Evolutionary conservation across 2,329 filamentous ascomycete species (phyloP).

Genomic region (Alternaria consortialis): DNA sequence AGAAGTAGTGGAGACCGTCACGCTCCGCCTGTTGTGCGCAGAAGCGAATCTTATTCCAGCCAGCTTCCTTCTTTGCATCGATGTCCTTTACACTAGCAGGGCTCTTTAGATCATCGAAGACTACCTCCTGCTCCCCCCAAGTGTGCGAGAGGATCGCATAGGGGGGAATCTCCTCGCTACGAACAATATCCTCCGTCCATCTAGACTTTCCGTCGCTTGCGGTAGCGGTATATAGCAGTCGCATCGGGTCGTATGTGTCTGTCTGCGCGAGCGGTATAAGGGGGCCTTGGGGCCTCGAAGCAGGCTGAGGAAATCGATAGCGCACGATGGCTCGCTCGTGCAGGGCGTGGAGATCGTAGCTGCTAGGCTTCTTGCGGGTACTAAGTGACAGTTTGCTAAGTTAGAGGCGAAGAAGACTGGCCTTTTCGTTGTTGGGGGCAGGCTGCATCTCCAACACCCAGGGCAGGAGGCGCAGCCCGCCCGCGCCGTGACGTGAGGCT

Average conservation of each 20-base stretch:
- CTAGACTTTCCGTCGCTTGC: conserved; percentile 18
- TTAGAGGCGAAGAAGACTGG: conserved; percentile 11
- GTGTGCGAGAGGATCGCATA: conserved; percentile 16
- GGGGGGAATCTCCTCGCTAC: conserved; percentile 3
- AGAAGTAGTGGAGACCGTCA: conserved; percentile 20
- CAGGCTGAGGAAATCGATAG: conserved; percentile 17
- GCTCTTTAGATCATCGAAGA: neutral
- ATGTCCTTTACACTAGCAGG: neutral
- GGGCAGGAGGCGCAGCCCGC: conserved; percentile 20
- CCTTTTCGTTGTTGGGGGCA: conserved; percentile 10
- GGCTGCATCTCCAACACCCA: conserved; percentile 13
- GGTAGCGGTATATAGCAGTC: conserved; percentile 20
- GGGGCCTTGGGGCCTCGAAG: conserved; percentile 9
- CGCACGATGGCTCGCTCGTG: conserved; percentile 11
- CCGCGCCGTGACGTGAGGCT: conserved; percentile 19
- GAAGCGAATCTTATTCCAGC: conserved; percentile 26
- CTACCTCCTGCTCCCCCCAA: conserved; percentile 8
- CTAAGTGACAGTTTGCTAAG: conserved; percentile 9
- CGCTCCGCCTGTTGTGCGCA: conserved; percentile 24
- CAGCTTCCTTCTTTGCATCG: neutral
- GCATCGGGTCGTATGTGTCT: conserved; percentile 13
- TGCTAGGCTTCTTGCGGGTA: conserved; percentile 1
- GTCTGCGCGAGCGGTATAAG: conserved; percentile 15
- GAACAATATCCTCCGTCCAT: conserved; percentile 5
- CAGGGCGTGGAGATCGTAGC: conserved; percentile 7